Evolutionary conservation across 148 eudicot genomes (phyloP).

Genomic region (Chenopodium album): DNA sequence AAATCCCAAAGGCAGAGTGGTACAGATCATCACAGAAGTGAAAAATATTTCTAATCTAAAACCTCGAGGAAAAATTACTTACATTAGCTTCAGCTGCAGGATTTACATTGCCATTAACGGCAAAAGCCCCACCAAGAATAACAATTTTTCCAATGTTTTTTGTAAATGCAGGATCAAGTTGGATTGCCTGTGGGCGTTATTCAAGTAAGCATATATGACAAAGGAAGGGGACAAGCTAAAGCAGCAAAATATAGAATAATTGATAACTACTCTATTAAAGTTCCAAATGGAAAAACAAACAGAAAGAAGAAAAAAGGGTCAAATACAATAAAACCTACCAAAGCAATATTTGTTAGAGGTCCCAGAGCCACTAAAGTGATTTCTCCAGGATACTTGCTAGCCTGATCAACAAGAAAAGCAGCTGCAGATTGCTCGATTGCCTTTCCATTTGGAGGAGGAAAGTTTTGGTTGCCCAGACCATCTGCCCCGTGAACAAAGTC

Average conservation of each 20-base stretch:
- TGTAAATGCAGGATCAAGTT: conserved; percentile 61
- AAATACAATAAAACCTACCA: conserved; percentile 48
- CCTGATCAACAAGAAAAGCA: conserved; percentile 67
- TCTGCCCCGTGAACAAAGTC: conserved; percentile 92
- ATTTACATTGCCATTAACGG: conserved; percentile 93
- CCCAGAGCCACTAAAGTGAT: conserved; percentile 91
- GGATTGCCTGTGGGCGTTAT: conserved; percentile 57
- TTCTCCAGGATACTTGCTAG: conserved; percentile 72
- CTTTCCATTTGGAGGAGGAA: conserved; percentile 80
- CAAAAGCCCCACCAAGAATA: conserved; percentile 92
- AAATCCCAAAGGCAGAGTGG: neutral
- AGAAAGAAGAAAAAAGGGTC: neutral
- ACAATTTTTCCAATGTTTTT: conserved; percentile 73
- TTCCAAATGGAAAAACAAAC: neutral
- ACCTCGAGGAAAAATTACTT: conserved; percentile 21
- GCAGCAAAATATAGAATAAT: neutral
- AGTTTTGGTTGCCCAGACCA: conserved; percentile 96
- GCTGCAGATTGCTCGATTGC: conserved; percentile 75
- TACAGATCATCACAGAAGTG: neutral
- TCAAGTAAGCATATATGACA: conserved; percentile 5
- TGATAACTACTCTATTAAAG: neutral
- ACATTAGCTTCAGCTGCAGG: conserved; percentile 99
- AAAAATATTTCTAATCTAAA: neutral
- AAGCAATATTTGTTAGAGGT: conserved; percentile 88
- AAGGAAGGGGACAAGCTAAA: neutral